Evolutionary conservation across 208 protist genomes (phyloP).

Genomic region (Trypanosoma scelopori): DNA sequence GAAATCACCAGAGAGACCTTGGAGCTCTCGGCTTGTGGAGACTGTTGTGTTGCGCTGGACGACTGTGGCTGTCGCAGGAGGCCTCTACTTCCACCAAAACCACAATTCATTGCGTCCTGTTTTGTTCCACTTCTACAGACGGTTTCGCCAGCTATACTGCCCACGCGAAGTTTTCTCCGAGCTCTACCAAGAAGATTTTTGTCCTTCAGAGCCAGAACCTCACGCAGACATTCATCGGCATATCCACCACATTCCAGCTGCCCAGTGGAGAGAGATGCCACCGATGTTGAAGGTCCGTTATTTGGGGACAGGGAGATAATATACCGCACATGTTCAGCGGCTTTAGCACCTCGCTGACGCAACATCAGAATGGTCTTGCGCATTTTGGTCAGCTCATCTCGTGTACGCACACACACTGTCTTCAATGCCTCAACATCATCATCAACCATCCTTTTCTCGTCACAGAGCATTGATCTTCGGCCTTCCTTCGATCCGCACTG

Average conservation of each 20-base stretch:
- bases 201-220: constrained; percentile 1
- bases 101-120: background rate
- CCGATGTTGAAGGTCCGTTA: background rate
- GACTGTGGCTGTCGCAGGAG: background rate
- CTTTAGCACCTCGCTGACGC: constrained; percentile 3
- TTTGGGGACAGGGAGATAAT: constrained; percentile 6
- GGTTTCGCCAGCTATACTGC: background rate
- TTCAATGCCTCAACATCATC: constrained; percentile 11
- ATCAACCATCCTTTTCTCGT: constrained; percentile 10
- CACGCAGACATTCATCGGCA: constrained; percentile 4
- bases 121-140: too few relatives aligned
- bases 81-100: background rate
- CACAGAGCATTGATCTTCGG: constrained; percentile 15
- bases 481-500: constrained; percentile 11
- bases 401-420: constrained; percentile 1
- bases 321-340: constrained; percentile 7
- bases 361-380: background rate
- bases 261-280: background rate
- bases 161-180: constrained; percentile 10
- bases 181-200: constrained; percentile 10
- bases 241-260: background rate
- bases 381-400: constrained; percentile 7
- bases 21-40: background rate
- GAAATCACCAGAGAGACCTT: too few relatives aligned
- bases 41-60: background rate